These are phyloP conservation scores for Thelephora ganbajun DNA, from an alignment of 768 basidiomycete species.

Conservation along the genomic window DNA sequence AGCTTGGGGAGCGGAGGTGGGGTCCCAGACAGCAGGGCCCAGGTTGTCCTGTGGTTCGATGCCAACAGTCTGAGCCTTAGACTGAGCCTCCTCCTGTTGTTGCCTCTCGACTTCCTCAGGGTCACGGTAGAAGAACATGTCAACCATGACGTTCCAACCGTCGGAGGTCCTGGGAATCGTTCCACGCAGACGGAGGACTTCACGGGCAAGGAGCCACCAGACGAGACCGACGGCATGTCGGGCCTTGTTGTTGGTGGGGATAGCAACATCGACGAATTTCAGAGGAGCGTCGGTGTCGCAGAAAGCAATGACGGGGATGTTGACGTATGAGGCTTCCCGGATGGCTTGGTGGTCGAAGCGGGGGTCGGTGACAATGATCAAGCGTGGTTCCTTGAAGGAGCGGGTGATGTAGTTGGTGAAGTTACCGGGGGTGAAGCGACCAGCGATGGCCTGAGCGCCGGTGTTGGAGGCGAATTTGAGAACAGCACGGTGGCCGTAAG, in stretches of 20 bases:
- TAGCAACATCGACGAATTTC: conserved; percentile 95
- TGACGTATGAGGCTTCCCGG: conserved; percentile 98
- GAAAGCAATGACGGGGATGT: conserved; percentile 99
- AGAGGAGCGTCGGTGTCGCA: conserved; percentile 98
- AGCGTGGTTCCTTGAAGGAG: conserved; percentile 99
- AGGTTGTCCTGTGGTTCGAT: conserved; percentile 32
- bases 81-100: conserved; percentile 84
- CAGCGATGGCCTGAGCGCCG: conserved; percentile 96
- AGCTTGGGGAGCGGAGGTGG: conserved; percentile 47
- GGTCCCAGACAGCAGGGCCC: conserved; percentile 57
- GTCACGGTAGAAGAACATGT: conserved; percentile 99
- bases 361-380: conserved; percentile 97
- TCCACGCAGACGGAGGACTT: conserved; percentile 91
- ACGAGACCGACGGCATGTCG: conserved; percentile 93
- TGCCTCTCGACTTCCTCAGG: conserved; percentile 99
- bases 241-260: conserved; percentile 99
- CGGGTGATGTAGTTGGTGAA: conserved; percentile 99
- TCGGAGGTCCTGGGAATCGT: conserved; percentile 84
- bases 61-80: conserved; percentile 53
- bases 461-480: conserved; percentile 98
- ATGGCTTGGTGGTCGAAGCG: conserved; percentile 99
- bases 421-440: conserved; percentile 96
- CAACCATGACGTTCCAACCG: conserved; percentile 97
- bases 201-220: conserved; percentile 96
- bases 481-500: conserved; percentile 98